A percentile compares a stretch with the other conserved stretches of the same genome.
Conservation (phyloP, 2,329 filamentous ascomycete species). For the Diaporthe sp. region DNA sequence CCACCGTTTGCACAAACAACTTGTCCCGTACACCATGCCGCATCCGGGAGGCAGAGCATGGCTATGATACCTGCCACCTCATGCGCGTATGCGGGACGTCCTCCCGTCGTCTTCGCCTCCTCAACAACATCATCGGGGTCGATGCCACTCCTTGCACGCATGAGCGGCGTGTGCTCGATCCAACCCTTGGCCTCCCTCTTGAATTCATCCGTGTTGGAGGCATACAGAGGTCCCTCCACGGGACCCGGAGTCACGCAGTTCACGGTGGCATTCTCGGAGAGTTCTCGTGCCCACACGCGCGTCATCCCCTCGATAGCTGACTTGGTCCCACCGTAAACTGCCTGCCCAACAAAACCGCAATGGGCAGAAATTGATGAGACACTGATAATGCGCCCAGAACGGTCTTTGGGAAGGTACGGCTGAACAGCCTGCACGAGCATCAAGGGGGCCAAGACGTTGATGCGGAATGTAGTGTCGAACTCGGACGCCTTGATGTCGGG, state of each 20-base stretch:
- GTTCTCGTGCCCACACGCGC: conserved; percentile 70
- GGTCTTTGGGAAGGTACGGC: conserved; percentile 78
- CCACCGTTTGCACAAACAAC: conserved; percentile 87
- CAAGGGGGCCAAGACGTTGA: conserved; percentile 87
- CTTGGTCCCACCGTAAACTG: conserved; percentile 71
- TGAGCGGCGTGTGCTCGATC: conserved; percentile 71
- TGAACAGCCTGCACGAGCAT: conserved; percentile 81
- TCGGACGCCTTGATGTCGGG: conserved; percentile 74
- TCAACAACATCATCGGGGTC: conserved; percentile 75
- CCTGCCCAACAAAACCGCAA: conserved; percentile 66
- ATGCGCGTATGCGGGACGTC: conserved; percentile 74
- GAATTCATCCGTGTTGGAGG: conserved; percentile 57
- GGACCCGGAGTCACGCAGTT: conserved; percentile 72
- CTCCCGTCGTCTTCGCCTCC: conserved; percentile 68
- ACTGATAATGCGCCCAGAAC: conserved; percentile 70
- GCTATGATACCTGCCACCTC: conserved; percentile 84
- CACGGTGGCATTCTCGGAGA: conserved; percentile 66
- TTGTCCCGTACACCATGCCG: conserved; percentile 84
- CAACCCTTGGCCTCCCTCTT: conserved; percentile 57
- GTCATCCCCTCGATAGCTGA: conserved; percentile 72
- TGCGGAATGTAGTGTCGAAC: conserved; percentile 79
- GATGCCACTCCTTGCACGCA: conserved; percentile 70
- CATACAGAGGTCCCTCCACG: conserved; percentile 68
- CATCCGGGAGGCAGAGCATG: conserved; percentile 80
- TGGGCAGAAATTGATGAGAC: conserved; percentile 68